phyloP scores from a whole-genome alignment of 495 filamentous ascomycete genomes.

The Aspergillus sclerotioniger region DNA sequence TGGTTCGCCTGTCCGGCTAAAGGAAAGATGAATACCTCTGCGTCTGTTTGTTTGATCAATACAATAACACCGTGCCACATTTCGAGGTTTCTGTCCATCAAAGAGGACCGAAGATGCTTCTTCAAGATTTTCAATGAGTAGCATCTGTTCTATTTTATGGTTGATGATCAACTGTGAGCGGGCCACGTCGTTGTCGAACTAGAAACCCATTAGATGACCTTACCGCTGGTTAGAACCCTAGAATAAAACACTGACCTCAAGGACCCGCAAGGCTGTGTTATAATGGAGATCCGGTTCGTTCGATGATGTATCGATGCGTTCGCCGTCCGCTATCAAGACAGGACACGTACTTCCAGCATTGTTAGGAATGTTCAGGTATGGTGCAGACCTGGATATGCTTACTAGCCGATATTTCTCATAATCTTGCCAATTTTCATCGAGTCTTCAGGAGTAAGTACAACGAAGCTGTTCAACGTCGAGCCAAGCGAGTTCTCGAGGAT shows the following conservation, averaged over 20 bases:
- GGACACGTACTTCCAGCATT: conserved; percentile 44
- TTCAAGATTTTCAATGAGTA: conserved; percentile 66
- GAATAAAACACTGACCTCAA: conserved; percentile 51
- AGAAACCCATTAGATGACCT: conserved; percentile 12
- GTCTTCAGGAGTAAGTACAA: conserved; percentile 75
- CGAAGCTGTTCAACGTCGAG: conserved; percentile 63
- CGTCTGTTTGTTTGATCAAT: conserved; percentile 57
- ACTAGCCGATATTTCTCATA: conserved; percentile 61
- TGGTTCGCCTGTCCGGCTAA: conserved; percentile 51
- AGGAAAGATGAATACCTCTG: conserved; percentile 63
- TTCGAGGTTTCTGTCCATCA: conserved; percentile 55
- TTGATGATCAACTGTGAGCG: conserved; percentile 81
- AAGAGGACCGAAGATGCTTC: conserved; percentile 71
- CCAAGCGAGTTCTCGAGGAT: conserved; percentile 76
- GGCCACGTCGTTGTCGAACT: conserved; percentile 77
- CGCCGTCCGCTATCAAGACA: conserved; percentile 63
- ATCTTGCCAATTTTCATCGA: conserved; percentile 57
- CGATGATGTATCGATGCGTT: conserved; percentile 57
- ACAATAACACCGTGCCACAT: conserved; percentile 70
- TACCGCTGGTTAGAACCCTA: background rate
- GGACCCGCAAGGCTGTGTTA: conserved; percentile 72
- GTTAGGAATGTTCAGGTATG: conserved; percentile 20
- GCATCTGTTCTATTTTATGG: conserved; percentile 76
- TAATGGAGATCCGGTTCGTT: conserved; percentile 71
- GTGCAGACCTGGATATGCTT: conserved; percentile 14